Evolutionary conservation across 306 rosid genomes (phyloP).

Genomic region (Castanopsis chinensis): DNA sequence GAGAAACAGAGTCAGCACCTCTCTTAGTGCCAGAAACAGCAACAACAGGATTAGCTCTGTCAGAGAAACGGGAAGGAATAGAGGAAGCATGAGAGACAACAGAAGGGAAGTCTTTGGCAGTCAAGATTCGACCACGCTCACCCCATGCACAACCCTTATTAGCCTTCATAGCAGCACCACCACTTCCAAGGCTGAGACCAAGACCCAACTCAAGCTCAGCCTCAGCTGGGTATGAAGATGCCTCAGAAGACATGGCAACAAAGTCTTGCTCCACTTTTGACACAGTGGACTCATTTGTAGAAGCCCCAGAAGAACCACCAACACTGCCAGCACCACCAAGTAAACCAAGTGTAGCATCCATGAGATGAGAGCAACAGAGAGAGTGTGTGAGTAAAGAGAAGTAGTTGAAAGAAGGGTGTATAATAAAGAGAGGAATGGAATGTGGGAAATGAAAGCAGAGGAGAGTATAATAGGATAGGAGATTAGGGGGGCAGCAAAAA

Average conservation of each 20-base stretch:
- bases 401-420: not conserved
- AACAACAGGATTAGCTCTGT: slow-evolving; percentile 18
- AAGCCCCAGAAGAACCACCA: slow-evolving; percentile 39
- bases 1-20: slow-evolving; percentile 61
- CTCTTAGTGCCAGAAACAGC: slow-evolving; percentile 62
- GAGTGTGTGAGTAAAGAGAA: not conserved
- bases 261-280: slow-evolving; percentile 38
- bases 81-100: slow-evolving; percentile 31
- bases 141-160: slow-evolving; percentile 40
- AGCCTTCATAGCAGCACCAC: slow-evolving; percentile 26
- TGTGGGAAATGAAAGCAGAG: slow-evolving; percentile 7
- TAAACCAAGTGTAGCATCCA: slow-evolving; percentile 46
- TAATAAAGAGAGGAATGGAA: no score
- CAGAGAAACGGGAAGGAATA: slow-evolving; percentile 34
- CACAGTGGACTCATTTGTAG: slow-evolving; percentile 32
- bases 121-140: slow-evolving; percentile 59
- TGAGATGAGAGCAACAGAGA: slow-evolving; percentile 4
- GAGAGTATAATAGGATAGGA: not conserved
- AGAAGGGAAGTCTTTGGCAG: slow-evolving; percentile 64
- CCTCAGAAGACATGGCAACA: slow-evolving; percentile 42
- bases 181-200: slow-evolving; percentile 40
- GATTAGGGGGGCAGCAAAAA: slow-evolving; percentile 8
- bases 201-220: slow-evolving; percentile 61
- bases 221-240: slow-evolving; percentile 38
- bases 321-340: slow-evolving; percentile 18